Evolutionary conservation across 2,329 filamentous ascomycete species (phyloP).

Genomic region (Cladosporium cucumerinum): DNA sequence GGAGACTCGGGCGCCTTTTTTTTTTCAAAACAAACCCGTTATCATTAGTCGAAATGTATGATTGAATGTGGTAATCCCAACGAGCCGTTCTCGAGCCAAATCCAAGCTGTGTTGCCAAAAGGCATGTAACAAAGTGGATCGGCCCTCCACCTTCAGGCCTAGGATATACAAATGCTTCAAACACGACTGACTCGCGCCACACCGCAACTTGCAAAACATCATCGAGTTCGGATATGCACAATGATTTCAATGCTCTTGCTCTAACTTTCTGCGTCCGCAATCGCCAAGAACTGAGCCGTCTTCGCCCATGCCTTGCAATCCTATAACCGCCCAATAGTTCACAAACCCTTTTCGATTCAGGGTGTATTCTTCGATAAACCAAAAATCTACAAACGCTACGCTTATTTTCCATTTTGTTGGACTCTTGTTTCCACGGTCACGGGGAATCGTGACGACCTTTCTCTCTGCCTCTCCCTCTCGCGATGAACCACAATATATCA

Average conservation of each 20-base stretch:
- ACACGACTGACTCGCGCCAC: background rate
- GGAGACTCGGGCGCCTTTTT: background rate
- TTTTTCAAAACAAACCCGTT: background rate
- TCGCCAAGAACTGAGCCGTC: background rate
- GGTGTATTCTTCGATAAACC: background rate
- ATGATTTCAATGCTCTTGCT: background rate
- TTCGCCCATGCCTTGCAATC: background rate
- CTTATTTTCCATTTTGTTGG: background rate
- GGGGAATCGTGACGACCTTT: background rate
- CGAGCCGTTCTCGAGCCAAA: too few species aligned
- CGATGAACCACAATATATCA: background rate
- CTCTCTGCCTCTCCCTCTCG: background rate
- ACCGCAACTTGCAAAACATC: background rate
- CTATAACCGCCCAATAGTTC: background rate
- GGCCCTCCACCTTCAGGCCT: too few species aligned
- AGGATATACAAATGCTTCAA: background rate
- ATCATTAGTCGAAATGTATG: background rate
- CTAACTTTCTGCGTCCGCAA: background rate
- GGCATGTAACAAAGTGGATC: background rate
- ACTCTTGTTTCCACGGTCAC: background rate
- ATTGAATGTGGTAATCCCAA: background rate
- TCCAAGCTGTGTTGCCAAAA: too few species aligned
- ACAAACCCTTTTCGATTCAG: background rate
- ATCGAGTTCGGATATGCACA: conserved; percentile 7
- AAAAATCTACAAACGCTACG: conserved; percentile 1